phyloP scores from a whole-genome alignment of 2,329 filamentous ascomycete genomes.

The Alternaria dauci region DNA sequence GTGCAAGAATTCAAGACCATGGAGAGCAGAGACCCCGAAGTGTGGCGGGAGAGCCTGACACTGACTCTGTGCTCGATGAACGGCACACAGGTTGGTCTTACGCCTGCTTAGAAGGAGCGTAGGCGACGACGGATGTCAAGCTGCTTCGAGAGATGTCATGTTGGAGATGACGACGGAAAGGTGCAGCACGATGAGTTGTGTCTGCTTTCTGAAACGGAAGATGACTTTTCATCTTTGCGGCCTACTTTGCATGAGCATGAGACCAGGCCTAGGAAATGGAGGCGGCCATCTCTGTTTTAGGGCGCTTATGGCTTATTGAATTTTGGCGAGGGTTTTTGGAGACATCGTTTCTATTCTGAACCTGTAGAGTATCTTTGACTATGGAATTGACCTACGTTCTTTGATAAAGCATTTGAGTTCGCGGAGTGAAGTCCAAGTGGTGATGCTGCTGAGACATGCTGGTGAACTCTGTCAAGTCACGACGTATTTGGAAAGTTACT shows the following conservation, averaged over 20 bases:
- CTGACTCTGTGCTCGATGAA: slow-evolving; percentile 40
- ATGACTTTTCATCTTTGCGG: background rate
- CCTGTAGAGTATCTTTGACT: background rate
- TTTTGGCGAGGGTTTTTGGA: background rate
- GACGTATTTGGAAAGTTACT: background rate
- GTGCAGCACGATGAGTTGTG: slow-evolving; percentile 14
- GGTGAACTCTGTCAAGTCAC: background rate
- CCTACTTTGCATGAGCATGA: background rate
- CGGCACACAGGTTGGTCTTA: slow-evolving; percentile 43
- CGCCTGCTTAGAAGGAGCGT: slow-evolving; percentile 28
- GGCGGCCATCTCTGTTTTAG: slow-evolving; percentile 12
- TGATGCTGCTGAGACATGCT: background rate
- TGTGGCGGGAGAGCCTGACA: slow-evolving; percentile 44
- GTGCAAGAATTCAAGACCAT: slow-evolving; percentile 43
- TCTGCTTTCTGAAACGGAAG: slow-evolving; percentile 11
- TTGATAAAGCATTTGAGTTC: background rate
- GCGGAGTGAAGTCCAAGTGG: background rate
- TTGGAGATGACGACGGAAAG: background rate
- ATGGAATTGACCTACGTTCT: background rate
- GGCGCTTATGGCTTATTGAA: background rate
- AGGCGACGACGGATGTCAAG: slow-evolving; percentile 1
- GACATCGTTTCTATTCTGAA: background rate
- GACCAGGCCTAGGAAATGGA: background rate
- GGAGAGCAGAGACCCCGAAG: slow-evolving; percentile 40
- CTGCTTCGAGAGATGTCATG: slow-evolving; percentile 19